Evolutionary conservation across 352 stramenopile genomes (phyloP).

Genomic region (Pythium volutum): DNA sequence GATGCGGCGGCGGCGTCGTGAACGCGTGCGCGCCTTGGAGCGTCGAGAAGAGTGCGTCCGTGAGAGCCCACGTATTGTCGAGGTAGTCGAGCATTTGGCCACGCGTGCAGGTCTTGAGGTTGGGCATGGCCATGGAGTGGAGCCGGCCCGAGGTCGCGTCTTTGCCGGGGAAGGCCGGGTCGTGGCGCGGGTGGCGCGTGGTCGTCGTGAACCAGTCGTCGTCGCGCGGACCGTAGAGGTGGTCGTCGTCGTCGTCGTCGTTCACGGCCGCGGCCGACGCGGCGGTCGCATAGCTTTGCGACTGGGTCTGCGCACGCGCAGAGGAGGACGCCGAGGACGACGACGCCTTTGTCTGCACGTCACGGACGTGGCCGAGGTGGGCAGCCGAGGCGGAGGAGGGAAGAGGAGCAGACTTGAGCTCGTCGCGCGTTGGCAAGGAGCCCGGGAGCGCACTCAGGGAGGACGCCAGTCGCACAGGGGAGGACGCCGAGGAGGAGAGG

Average conservation of each 20-base stretch:
- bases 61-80: conserved; percentile 95
- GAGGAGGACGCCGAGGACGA: neutral
- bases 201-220: conserved; percentile 76
- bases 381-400: conserved; percentile 17
- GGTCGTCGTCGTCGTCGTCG: conserved; percentile 47
- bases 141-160: conserved; percentile 40
- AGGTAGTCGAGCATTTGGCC: conserved; percentile 92
- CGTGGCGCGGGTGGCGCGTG: conserved; percentile 45
- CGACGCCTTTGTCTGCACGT: conserved; percentile 24
- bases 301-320: conserved; percentile 5
- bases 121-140: conserved; percentile 74
- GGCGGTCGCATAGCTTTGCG: conserved; percentile 19
- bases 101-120: conserved; percentile 81
- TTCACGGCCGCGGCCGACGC: conserved; percentile 15
- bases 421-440: conserved; percentile 13
- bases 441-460: conserved; percentile 27
- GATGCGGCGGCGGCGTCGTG: conserved; percentile 89
- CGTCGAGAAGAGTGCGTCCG: conserved; percentile 91
- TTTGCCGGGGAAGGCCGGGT: conserved; percentile 56
- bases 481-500: neutral
- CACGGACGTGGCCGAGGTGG: conserved; percentile 1
- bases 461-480: conserved; percentile 21
- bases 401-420: conserved; percentile 15
- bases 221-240: conserved; percentile 54
- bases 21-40: conserved; percentile 91